phyloP scores from a whole-genome alignment of 2,329 filamentous ascomycete genomes.

The Trichoderma lentiforme region DNA sequence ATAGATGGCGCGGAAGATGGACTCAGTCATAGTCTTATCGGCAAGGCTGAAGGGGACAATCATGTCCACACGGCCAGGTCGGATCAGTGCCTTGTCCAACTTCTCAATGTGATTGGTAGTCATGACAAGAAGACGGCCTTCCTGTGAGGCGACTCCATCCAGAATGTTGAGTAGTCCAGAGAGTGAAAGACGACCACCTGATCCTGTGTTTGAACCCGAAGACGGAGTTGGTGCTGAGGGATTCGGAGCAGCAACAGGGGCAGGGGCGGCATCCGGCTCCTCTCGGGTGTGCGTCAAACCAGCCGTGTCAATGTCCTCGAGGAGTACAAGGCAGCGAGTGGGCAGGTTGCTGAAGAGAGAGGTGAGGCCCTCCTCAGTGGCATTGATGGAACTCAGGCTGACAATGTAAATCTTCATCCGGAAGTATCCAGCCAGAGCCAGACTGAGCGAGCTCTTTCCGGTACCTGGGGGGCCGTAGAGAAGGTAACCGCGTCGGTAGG shows the following conservation, averaged over 20 bases:
- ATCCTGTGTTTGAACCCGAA: background rate
- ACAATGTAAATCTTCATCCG: conserved; percentile 70
- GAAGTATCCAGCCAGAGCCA: conserved; percentile 68
- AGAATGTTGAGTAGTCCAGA: conserved; percentile 79
- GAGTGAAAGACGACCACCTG: conserved; percentile 54
- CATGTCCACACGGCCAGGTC: conserved; percentile 61
- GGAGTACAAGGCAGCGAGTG: conserved; percentile 65
- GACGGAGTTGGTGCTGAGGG: background rate
- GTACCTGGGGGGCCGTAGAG: conserved; percentile 78
- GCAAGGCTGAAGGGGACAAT: conserved; percentile 55
- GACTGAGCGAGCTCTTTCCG: conserved; percentile 70
- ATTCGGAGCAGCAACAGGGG: conserved; percentile 12
- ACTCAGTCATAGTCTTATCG: conserved; percentile 48
- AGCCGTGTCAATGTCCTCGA: conserved; percentile 74
- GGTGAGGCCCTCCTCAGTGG: conserved; percentile 64
- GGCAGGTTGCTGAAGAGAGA: conserved; percentile 65
- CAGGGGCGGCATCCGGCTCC: conserved; percentile 20
- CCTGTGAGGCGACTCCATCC: conserved; percentile 66
- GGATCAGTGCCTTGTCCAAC: conserved; percentile 60
- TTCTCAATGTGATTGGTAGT: conserved; percentile 63
- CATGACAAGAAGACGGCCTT: conserved; percentile 63
- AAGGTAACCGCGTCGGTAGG: conserved; percentile 80
- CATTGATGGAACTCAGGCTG: conserved; percentile 58
- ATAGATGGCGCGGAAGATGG: conserved; percentile 59
- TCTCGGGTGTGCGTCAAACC: conserved; percentile 62